phyloP scores from a whole-genome alignment of 345 rosid genomes.

The Corymbia maculata region DNA sequence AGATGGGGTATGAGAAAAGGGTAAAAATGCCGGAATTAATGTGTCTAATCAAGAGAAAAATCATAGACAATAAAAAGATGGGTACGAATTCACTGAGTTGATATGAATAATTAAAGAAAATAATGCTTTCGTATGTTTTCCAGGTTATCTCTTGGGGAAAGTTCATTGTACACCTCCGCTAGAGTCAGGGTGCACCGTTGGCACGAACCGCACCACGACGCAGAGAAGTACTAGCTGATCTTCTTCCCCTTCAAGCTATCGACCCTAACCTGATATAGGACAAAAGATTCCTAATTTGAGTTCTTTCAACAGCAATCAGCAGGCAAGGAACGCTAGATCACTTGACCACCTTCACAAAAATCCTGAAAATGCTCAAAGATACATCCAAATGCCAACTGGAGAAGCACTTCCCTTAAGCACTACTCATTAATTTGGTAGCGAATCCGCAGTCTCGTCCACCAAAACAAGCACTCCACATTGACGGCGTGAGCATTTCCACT shows the following conservation, averaged over 20 bases:
- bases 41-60: background rate
- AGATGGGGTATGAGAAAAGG: background rate
- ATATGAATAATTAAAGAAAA: background rate
- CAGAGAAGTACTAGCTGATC: conserved; percentile 70
- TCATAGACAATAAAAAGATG: background rate
- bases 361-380: background rate
- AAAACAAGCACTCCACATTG: background rate
- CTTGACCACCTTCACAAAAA: background rate
- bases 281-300: background rate
- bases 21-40: too few species aligned
- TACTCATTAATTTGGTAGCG: background rate
- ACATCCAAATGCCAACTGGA: background rate
- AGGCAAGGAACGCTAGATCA: background rate
- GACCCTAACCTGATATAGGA: conserved; percentile 40
- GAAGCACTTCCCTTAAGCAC: background rate
- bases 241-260: conserved; percentile 67
- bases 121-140: background rate
- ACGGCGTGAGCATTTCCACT: background rate
- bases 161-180: conserved; percentile 33
- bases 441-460: background rate
- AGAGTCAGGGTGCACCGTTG: too few species aligned
- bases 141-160: too few species aligned
- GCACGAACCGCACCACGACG: conserved; percentile 84
- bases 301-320: background rate
- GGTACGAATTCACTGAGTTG: background rate